These are phyloP conservation scores for Alternaria sp. DNA, from an alignment of 2,329 filamentous ascomycete species.

Conservation along the genomic window DNA sequence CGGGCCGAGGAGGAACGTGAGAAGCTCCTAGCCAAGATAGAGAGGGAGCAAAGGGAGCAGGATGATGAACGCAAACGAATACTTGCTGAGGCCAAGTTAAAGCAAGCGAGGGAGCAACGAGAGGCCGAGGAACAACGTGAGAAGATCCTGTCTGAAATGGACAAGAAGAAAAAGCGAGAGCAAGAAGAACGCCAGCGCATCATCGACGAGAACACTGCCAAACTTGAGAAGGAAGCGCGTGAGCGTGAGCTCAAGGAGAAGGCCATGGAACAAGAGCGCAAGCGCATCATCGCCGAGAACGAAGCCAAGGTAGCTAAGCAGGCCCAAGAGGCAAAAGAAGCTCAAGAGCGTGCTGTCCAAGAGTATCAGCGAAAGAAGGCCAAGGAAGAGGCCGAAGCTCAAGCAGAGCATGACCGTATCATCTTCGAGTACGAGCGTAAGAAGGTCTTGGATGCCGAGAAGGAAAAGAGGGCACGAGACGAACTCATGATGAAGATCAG, in stretches of 20 bases:
- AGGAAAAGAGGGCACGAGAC: slow-evolving; percentile 48
- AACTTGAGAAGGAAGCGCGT: slow-evolving; percentile 39
- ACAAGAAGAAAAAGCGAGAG: slow-evolving; percentile 48
- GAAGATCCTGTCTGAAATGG: slow-evolving; percentile 46
- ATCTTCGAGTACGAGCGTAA: slow-evolving; percentile 49
- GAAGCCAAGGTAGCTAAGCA: slow-evolving; percentile 39
- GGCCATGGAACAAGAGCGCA: slow-evolving; percentile 37
- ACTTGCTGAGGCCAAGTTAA: slow-evolving; percentile 41
- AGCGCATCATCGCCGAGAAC: slow-evolving; percentile 42
- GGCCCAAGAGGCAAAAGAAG: slow-evolving; percentile 42
- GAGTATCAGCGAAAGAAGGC: slow-evolving; percentile 46
- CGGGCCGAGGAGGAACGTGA: slow-evolving; percentile 35
- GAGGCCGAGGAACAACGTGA: slow-evolving; percentile 33
- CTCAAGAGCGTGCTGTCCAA: slow-evolving; percentile 44
- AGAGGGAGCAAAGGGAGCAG: slow-evolving; percentile 38
- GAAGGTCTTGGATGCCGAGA: slow-evolving; percentile 47
- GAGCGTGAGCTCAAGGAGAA: slow-evolving; percentile 37
- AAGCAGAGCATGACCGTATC: slow-evolving; percentile 43
- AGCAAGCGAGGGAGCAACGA: slow-evolving; percentile 32
- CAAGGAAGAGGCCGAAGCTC: slow-evolving; percentile 41
- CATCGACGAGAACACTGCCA: slow-evolving; percentile 43
- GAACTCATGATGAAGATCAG: slow-evolving; percentile 51
- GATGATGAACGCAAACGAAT: slow-evolving; percentile 41
- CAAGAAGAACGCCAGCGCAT: slow-evolving; percentile 40
- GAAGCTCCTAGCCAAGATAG: slow-evolving; percentile 34